Conservation (phyloP, 1,284 basidiomycete genomes). For the Cryptococcus deneoformans region DNA sequence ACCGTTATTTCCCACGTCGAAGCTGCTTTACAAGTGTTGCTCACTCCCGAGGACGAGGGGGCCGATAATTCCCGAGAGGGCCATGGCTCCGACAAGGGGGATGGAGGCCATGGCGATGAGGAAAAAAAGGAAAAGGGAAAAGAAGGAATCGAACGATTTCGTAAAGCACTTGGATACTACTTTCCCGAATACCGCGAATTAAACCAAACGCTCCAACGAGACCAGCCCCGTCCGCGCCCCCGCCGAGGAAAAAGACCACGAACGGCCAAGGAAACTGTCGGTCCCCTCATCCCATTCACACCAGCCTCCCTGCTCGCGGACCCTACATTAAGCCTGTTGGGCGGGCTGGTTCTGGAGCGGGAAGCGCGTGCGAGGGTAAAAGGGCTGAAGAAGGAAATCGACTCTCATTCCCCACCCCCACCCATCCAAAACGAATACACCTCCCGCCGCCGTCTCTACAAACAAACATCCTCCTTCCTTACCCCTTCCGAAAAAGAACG, state of each 20-base stretch:
- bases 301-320: slow-evolving; percentile 17
- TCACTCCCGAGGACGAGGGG: too few relatives aligned
- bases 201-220: neutral
- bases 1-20: slow-evolving; percentile 31
- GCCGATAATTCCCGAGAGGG: too few relatives aligned
- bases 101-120: too few relatives aligned
- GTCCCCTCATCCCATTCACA: slow-evolving; percentile 16
- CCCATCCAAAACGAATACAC: neutral
- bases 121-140: too few relatives aligned
- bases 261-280: neutral
- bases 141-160: neutral
- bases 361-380: neutral
- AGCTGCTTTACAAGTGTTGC: slow-evolving; percentile 1
- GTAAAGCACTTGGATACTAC: slow-evolving; percentile 1
- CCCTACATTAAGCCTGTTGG: slow-evolving; percentile 21
- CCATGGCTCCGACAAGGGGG: too few relatives aligned
- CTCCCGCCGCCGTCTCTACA: neutral
- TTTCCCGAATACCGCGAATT: slow-evolving; percentile 19
- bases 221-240: too few relatives aligned
- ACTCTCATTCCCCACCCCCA: too few relatives aligned
- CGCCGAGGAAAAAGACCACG: neutral
- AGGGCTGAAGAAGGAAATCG: neutral
- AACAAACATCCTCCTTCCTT: neutral
- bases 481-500: neutral
- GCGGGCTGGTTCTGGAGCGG: slow-evolving; percentile 17